These are phyloP conservation scores for Laburnicola sp. DNA, from an alignment of 2,329 filamentous ascomycete species.

Conservation along the genomic window DNA sequence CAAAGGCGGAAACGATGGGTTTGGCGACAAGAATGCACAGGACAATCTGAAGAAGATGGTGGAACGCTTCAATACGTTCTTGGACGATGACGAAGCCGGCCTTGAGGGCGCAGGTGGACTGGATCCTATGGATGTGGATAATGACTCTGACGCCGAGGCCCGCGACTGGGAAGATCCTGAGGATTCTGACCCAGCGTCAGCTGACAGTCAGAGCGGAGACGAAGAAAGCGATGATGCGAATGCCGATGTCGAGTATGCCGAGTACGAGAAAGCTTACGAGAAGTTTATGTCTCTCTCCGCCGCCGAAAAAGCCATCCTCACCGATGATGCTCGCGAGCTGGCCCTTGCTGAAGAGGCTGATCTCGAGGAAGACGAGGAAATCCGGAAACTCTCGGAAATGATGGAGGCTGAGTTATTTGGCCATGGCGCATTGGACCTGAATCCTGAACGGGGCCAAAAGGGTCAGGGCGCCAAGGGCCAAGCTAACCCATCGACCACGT, in stretches of 20 bases:
- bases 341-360: slow-evolving; percentile 47
- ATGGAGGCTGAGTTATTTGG: slow-evolving; percentile 74
- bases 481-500: slow-evolving; percentile 18
- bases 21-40: slow-evolving; percentile 69
- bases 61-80: slow-evolving; percentile 85
- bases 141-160: slow-evolving; percentile 54
- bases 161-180: slow-evolving; percentile 49
- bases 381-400: slow-evolving; percentile 65
- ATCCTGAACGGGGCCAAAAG: slow-evolving; percentile 23
- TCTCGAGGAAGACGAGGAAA: slow-evolving; percentile 57
- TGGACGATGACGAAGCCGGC: slow-evolving; percentile 83
- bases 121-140: slow-evolving; percentile 70
- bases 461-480: slow-evolving; percentile 9
- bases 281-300: slow-evolving; percentile 75
- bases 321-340: slow-evolving; percentile 41
- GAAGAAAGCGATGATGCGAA: slow-evolving; percentile 70
- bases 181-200: slow-evolving; percentile 51
- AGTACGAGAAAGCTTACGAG: slow-evolving; percentile 77
- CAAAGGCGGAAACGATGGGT: slow-evolving; percentile 41
- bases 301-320: slow-evolving; percentile 38
- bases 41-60: slow-evolving; percentile 88
- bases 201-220: slow-evolving; percentile 44
- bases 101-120: slow-evolving; percentile 73
- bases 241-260: slow-evolving; percentile 71
- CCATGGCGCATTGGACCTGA: slow-evolving; percentile 64